A percentile compares a stretch with the other conserved stretches of the same genome.
phyloP scores from a whole-genome alignment of 441 rosid species.

The Populus hybrid region DNA sequence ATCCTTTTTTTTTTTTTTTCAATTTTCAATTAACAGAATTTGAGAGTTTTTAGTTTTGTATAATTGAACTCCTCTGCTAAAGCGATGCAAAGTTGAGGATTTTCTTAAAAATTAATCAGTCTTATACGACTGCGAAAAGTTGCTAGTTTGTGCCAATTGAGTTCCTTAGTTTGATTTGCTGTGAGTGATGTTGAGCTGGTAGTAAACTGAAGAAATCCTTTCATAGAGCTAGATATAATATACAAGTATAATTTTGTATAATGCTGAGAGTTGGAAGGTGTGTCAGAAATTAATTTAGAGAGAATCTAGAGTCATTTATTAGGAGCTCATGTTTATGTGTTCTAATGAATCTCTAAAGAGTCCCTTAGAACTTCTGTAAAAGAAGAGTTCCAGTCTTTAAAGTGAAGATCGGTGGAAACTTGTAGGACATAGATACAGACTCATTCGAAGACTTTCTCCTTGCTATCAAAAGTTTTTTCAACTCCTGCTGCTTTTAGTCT shows the following conservation, averaged over 20 bases:
- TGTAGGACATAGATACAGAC: neutral
- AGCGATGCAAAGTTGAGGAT: neutral
- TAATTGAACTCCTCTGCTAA: neutral
- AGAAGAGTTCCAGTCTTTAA: neutral
- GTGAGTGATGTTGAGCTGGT: neutral
- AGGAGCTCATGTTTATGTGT: neutral
- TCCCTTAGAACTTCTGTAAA: neutral
- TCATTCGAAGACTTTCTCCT: neutral
- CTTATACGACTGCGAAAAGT: neutral
- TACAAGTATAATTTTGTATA: neutral
- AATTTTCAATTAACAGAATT: neutral
- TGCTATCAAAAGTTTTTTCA: neutral
- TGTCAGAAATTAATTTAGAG: neutral
- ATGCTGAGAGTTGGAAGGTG: neutral
- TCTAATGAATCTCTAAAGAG: neutral
- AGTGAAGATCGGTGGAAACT: neutral
- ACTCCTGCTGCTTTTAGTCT: neutral
- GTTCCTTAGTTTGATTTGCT: conserved; percentile 3
- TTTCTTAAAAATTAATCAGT: neutral
- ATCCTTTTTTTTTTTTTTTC: neutral
- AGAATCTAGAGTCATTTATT: neutral
- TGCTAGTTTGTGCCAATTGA: neutral
- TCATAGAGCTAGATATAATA: neutral
- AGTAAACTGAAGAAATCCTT: neutral
- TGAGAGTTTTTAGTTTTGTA: neutral